Base-by-base conservation (phyloP, 2,329 filamentous ascomycete species). In the Verticillium nonalfalfae region DNA sequence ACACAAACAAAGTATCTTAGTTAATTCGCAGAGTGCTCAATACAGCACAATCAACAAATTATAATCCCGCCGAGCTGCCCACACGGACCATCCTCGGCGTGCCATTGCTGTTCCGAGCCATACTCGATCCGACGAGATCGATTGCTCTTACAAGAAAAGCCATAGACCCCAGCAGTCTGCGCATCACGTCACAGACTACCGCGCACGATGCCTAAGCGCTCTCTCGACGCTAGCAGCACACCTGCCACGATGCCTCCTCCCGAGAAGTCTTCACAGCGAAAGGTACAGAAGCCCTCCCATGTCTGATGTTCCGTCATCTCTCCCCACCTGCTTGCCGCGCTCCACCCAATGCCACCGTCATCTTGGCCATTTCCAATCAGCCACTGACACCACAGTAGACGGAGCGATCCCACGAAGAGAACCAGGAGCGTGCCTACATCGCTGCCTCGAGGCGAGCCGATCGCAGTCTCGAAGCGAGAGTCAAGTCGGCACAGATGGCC, bases 401-500 rank as follows among this genome's bases (percentile, higher is more conserved):
- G 3, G 89, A 91, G 74, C 80, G 90, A 54, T 90, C 89, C 2
- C 89, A 92, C 65, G 89, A 90, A 67, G 90, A 93, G 74, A 93
- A 94, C 68, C 89, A 92, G 71, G 91, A 94, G 74, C 83, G 93
- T 70, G 93, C 93, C 26, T 97, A 96, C 72, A 95, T 97, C 67
- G 93, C 93, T 13, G 93, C 93, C 3, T 97, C 94, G 6, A 82
- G 93, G 66, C 84, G 94, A 66, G 90, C 90, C 68, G 94, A 97
- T 70, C 87, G 93, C 60, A 94, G 90, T 70, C 78, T 97, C 15
- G 93, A 97, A 74, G 93, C 93, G 14, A 87, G 93, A 33, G 84
- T 97, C 18, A 90, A 96, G 72, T 97, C 93, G 2, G 93, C 94
- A 14, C 84, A 87, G 59, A 86, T 91, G 75, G 93, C 93, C 6